Evolutionary conservation across 352 stramenopile species (phyloP), one percentile per base, ranked within the genome.

Genomic region (Pythium monospermum): DNA sequence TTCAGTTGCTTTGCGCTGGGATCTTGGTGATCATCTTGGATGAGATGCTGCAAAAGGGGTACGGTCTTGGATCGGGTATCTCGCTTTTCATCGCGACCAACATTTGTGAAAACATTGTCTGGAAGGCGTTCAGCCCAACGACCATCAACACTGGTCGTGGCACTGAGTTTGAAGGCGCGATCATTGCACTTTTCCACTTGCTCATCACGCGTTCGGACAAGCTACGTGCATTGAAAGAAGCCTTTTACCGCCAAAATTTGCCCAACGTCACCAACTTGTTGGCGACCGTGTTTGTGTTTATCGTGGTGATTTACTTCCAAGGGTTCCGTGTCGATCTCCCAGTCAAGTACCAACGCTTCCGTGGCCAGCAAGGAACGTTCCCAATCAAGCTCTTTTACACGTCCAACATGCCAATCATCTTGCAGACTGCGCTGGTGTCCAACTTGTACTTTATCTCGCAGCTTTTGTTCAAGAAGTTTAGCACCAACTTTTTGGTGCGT

Each of bases 341-440:
- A 11, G 79, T 99, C 72, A 99, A 99, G 90, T 98, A 98, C 85
- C 94, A 98, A 69, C 98, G 98, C 73, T 98, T 98, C 71, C 93
- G 97, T 58, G 97, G 97, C 61, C 96, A 99, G 74, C 91, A 98
- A 79, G 96, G 95, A 66, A 98, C 93, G 58, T 99, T 99, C 87
- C 97, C 97, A 57, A 99, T 99, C 90, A 99, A 99, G 86, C 83
- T 99, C 4, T 99, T 99, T 71, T 99, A 99, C 91, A 99, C 96
- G 43, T 99, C 94, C 57, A 99, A 99, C 91, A 99, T 99, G 96
- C 96, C 96, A 45, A 99, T 99, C 74, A 99, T 99, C 57, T 76
- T 99, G 36, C 96, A 99, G 77, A 98, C 96, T 10, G 96, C 96
- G 16, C 83, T 99, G 40, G 95, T 99, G 38, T 98, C 91, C 59